Base-by-base conservation (phyloP, 768 basidiomycete species). In the Russula vinacea region DNA sequence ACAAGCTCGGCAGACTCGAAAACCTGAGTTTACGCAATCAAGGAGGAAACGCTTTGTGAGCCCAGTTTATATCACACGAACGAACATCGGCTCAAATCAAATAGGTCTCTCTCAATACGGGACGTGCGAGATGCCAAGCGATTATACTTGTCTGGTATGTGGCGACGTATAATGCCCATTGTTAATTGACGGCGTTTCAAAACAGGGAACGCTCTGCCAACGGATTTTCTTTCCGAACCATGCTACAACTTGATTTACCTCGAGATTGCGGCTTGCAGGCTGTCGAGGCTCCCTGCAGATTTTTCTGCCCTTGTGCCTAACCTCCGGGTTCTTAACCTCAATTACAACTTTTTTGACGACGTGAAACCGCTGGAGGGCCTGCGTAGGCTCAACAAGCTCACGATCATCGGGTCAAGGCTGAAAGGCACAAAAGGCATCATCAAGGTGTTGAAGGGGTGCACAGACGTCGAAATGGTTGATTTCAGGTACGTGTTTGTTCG, bases 281-380 rank as follows among this genome's bases (percentile, higher is more conserved):
- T 98, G 67, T 87, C 84, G 40, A 70, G 70, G 59, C 83, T 97
- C 55, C 95, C 95, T n/a, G 70, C 74, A 68, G 81, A 84, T 47
- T 78, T 97, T 69, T 81, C 82, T 58, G 72, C 72, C 52, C 76
- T 90, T 60, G 78, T 87, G 54, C 96, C 97, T 37, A 97, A 95
- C 75, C 76, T 98, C 71, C 86, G 94, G 60, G 87, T 87, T 64
- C 78, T 98, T 76, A 98, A 98, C 79, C 83, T 98, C 68, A 96
- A 98, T 80, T 96, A 97, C 80, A 98, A 98, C 75, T 98, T 95
- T 75, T 73, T 98, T 74, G 85, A 94, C 70, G 87, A 90, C 70
- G 76, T 84, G 58, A 75, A 81, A 67, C 76, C 79, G 56, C 78
- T 99, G 62, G 81, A 82, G 57, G 92, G 90, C 14, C 80, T 98